These are phyloP conservation scores for Podaxis sp. DNA, from an alignment of 768 basidiomycete species.

Conservation along the genomic window DNA sequence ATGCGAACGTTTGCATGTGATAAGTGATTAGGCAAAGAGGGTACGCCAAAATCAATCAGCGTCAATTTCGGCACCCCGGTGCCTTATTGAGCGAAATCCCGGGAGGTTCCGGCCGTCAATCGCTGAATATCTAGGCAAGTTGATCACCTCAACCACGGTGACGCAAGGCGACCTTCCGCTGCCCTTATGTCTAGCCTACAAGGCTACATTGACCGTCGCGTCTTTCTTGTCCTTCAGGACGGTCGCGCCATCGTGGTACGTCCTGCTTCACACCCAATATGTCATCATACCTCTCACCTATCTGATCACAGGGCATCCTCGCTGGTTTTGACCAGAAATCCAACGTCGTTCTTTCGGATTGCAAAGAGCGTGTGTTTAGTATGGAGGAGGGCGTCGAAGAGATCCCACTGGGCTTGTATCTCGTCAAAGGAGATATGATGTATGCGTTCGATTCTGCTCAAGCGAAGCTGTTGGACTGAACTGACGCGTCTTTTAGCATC, in stretches of 20 bases:
- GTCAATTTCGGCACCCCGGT: background rate
- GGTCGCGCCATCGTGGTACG: conserved; percentile 91
- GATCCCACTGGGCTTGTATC: conserved; percentile 90
- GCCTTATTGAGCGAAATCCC: background rate
- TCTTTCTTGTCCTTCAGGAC: conserved; percentile 94
- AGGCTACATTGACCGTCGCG: conserved; percentile 90
- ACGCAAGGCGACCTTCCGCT: conserved; percentile 13
- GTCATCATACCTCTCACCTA: conserved; percentile 1
- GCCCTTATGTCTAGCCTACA: conserved; percentile 81
- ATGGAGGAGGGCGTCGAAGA: conserved; percentile 92
- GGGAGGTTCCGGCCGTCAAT: conserved; percentile 5
- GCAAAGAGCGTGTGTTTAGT: conserved; percentile 91
- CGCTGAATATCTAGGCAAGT: background rate
- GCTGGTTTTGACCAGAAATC: conserved; percentile 95
- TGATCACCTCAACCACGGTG: conserved; percentile 17
- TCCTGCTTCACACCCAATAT: conserved; percentile 17
- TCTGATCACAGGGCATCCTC: conserved; percentile 67
- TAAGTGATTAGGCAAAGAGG: no score
- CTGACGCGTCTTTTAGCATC: conserved; percentile 38
- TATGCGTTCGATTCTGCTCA: conserved; percentile 41
- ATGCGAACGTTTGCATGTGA: no score
- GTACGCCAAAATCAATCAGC: no score
- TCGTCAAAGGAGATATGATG: conserved; percentile 99
- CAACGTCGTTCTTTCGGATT: conserved; percentile 93
- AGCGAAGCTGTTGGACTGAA: background rate